A percentile compares a stretch with the other conserved stretches of the same genome.
Conservation (phyloP, 164 flowering plant genomes). For the Berberis vulgaris region DNA sequence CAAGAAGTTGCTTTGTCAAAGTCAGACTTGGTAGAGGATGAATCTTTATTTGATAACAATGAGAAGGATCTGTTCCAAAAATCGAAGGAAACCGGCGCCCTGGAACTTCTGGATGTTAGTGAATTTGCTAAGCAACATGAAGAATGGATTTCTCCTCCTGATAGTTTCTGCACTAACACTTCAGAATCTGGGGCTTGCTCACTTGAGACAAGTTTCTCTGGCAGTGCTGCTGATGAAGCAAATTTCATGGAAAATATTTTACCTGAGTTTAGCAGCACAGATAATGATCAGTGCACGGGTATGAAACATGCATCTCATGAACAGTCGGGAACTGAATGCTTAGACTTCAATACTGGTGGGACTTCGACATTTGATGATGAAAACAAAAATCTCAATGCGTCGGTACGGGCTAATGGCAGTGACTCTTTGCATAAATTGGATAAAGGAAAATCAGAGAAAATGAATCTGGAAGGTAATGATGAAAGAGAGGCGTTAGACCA, state of each 20-base stretch:
- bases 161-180: slow-evolving; percentile 52
- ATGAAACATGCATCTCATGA: slow-evolving; percentile 15
- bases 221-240: slow-evolving; percentile 22
- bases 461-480: slow-evolving; percentile 23
- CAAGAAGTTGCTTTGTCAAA: slow-evolving; percentile 43
- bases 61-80: slow-evolving; percentile 26
- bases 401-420: slow-evolving; percentile 13
- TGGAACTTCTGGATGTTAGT: slow-evolving; percentile 23
- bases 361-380: slow-evolving; percentile 12
- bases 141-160: slow-evolving; percentile 93
- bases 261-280: slow-evolving; percentile 11
- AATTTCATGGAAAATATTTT: slow-evolving; percentile 21
- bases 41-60: slow-evolving; percentile 26
- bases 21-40: slow-evolving; percentile 39
- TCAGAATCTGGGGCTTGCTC: slow-evolving; percentile 35
- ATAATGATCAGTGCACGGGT: slow-evolving; percentile 17
- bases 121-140: slow-evolving; percentile 45
- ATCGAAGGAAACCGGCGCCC: slow-evolving; percentile 21
- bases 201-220: slow-evolving; percentile 35
- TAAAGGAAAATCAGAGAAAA: slow-evolving; percentile 14
- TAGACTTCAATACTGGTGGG: slow-evolving; percentile 15
- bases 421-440: slow-evolving; percentile 10
- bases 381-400: slow-evolving; percentile 15
- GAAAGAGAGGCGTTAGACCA: slow-evolving; percentile 24
- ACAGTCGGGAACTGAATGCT: slow-evolving; percentile 13